Evolutionary conservation across 139 green algal genomes (phyloP).

Genomic region (Chlamydomonas sphaeroides): DNA sequence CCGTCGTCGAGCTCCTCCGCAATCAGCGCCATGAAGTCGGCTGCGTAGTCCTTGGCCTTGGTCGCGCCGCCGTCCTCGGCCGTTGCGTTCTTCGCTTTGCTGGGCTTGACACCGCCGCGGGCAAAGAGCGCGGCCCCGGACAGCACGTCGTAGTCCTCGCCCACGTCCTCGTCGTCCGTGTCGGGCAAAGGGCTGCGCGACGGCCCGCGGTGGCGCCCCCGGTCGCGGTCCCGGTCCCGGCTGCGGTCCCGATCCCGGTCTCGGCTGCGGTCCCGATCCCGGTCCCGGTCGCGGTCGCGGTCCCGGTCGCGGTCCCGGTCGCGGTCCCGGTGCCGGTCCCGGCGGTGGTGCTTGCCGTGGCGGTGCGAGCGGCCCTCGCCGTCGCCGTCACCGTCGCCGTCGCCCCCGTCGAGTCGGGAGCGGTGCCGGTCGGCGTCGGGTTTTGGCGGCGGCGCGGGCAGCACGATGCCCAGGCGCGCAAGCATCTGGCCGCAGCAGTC

Average conservation of each 20-base stretch:
- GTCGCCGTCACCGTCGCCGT: constrained; percentile 16
- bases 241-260: background rate
- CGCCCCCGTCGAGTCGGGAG: background rate
- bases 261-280: background rate
- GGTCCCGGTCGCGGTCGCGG: background rate
- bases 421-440: background rate
- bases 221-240: background rate
- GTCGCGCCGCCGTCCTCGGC: background rate
- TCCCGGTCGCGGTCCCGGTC: no score
- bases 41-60: background rate
- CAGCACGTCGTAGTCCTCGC: constrained; percentile 29
- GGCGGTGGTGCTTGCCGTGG: background rate
- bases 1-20: constrained; percentile 34
- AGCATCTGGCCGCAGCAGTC: constrained; percentile 4
- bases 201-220: background rate
- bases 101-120: no score
- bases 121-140: background rate
- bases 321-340: background rate
- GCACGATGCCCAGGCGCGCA: background rate
- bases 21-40: constrained; percentile 30
- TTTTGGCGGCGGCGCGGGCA: background rate
- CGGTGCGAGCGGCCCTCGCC: background rate
- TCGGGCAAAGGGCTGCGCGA: constrained; percentile 2
- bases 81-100: background rate
- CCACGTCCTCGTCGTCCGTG: background rate